These are phyloP conservation scores for Globisporangium viniferum DNA, from an alignment of 352 stramenopile species.

Conservation along the genomic window DNA sequence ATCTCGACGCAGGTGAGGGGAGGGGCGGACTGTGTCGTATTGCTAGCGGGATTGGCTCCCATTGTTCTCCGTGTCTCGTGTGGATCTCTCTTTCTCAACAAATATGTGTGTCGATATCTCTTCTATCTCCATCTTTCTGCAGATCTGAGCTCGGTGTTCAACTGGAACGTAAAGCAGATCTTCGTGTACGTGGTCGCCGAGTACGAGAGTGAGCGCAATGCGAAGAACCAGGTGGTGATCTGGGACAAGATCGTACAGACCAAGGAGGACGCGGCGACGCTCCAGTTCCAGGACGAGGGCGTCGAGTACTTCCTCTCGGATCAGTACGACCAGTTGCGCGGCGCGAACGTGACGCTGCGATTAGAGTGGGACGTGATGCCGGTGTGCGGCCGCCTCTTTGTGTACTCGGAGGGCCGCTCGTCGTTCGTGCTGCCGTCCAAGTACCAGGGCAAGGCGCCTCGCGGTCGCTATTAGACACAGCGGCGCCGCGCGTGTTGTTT, in stretches of 20 bases:
- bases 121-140: neutral
- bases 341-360: slow-evolving; percentile 73
- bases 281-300: slow-evolving; percentile 61
- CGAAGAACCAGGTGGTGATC: slow-evolving; percentile 76
- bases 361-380: slow-evolving; percentile 88
- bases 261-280: slow-evolving; percentile 36
- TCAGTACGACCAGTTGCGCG: slow-evolving; percentile 72
- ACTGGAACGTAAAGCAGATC: slow-evolving; percentile 90
- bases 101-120: no score
- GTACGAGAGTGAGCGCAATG: slow-evolving; percentile 66
- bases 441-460: slow-evolving; percentile 67
- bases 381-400: slow-evolving; percentile 73
- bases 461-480: slow-evolving; percentile 8
- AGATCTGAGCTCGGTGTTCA: slow-evolving; percentile 87
- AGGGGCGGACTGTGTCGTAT: no score
- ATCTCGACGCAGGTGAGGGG: slow-evolving; percentile 67
- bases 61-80: no score
- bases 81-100: neutral
- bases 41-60: no score
- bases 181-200: slow-evolving; percentile 88
- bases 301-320: slow-evolving; percentile 85
- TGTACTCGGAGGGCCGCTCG: slow-evolving; percentile 47
- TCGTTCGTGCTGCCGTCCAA: slow-evolving; percentile 58
- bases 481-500: neutral
- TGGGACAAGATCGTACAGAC: slow-evolving; percentile 85